These are phyloP conservation scores for Aspergillus coremiiformis DNA, from an alignment of 495 filamentous ascomycete species.

Conservation along the genomic window DNA sequence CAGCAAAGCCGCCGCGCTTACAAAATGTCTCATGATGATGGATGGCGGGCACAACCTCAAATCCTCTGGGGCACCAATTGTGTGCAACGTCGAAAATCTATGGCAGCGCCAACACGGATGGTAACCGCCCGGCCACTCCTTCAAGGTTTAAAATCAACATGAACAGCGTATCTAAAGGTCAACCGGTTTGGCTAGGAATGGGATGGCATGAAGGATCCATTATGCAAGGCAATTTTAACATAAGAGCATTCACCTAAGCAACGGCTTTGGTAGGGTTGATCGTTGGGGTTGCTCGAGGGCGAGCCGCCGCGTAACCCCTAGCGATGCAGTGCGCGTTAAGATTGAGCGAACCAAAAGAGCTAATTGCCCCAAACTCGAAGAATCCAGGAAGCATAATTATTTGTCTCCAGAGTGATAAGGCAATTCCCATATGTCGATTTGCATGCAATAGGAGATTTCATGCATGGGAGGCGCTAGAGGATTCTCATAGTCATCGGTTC, in stretches of 20 bases:
- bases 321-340: conserved; percentile 10
- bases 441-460: background rate
- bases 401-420: background rate
- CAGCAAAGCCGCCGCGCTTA: background rate
- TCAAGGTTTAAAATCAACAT: background rate
- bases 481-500: background rate
- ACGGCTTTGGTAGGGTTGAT: background rate
- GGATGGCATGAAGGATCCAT: background rate
- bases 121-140: background rate
- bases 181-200: background rate
- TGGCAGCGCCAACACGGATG: background rate
- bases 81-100: background rate
- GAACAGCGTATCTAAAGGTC: background rate
- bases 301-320: conserved; percentile 7
- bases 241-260: background rate
- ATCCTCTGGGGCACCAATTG: background rate
- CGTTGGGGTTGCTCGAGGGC: background rate
- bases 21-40: background rate
- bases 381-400: background rate
- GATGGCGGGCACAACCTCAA: background rate
- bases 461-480: background rate
- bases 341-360: conserved; percentile 5
- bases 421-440: background rate
- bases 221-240: background rate
- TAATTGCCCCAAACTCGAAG: background rate